Evolutionary conservation across 2,329 filamentous ascomycete species (phyloP), one percentile per base, ranked within the genome.

Genomic region (Exutisphaerella laricina): DNA sequence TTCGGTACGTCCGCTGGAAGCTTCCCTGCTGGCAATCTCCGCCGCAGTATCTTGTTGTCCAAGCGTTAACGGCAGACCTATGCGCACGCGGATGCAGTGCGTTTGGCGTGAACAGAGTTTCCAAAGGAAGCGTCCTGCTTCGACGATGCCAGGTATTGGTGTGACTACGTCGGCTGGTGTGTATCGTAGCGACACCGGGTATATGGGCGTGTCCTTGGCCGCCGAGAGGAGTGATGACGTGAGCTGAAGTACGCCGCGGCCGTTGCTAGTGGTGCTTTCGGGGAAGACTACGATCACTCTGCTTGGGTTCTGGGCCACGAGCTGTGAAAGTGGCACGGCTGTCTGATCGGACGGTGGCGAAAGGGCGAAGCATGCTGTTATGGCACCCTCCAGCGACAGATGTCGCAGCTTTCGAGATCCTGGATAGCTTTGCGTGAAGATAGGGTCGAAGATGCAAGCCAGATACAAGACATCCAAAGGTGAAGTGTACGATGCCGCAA

Each of bases 381-480:
- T 80, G 36, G 89, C 88, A 56, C 79, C 71, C 31, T 88, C 72
- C 4, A 97, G 79, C 3, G 84, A 84, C 34, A 97, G 79, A 33
- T 75, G 83, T 56, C 83, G 80, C 18, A 98, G 84, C 46, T 81
- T 84, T 46, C 74, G 71, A 13, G 50, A 46, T 29, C 50, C 51
- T 0, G 89, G 88, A 64, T 88, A 96, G 0, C 84, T 87, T 33
- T 85, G 72, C 8, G 88, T 94, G 69, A 98, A 97, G 63, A 98
- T 77, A 2, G 92, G 92, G 63, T 96, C 88, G 71, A 97, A 98
- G 59, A 97, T 88, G 50, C 88, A 89, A 46, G 92, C 88, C 17
- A 98, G 80, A 66, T 97, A 98, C 43, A 98, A 71, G 12, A 88
- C 84, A 64, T 98, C 92, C 62, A 98, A 79, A 6, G 92, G 92